Evolutionary conservation across 768 basidiomycete species (phyloP), one percentile per base, ranked within the genome.

Genomic region (Pisolithus orientalis): DNA sequence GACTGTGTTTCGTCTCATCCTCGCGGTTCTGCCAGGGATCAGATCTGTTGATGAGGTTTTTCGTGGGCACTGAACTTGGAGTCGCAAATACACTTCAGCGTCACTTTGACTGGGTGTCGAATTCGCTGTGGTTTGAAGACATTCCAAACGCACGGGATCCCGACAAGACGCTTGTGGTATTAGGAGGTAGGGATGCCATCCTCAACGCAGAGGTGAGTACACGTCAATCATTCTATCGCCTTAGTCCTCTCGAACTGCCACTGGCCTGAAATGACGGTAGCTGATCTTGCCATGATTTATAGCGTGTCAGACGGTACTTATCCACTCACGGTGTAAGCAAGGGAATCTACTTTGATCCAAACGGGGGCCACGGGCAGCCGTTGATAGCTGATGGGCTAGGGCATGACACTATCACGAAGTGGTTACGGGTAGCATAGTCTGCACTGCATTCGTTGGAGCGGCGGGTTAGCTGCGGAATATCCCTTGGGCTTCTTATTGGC

Each of bases 41-140:
- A 39, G 85, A 94, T 54, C 72, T 92, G 13, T 58, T 95, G 42
- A 83, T 94, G 77, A 81, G 84, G 43, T 97, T 92, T 65, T 94
- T 94, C 60, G 85, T 95, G 53, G 83, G 84, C 29, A 81, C 84
- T 28, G 94, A 98, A 67, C 71, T 95, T 3, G 94, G 94, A 13
- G 84, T 90, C 47, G 87, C 90, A 6, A 87, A 94, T 65, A 80
- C 90, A 51, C 75, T 96, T 43, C 87, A 85, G 59, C 77, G 89
- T 27, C 82, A 90, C 64, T 90, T 90, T 59, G 85, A 87, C 61
- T 94, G 90, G 92, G 75, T 81, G 38, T 80, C 87, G 10, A 96
- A 96, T 63, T 84, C 89, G 9, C 74, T 97, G 10, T 97, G 88
- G 83, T 89, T 82, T 55, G 90, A 94, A 67, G 88, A 94, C 60